Conservation (phyloP, 140 eudicot species). For the Flaveria floridana region DNA sequence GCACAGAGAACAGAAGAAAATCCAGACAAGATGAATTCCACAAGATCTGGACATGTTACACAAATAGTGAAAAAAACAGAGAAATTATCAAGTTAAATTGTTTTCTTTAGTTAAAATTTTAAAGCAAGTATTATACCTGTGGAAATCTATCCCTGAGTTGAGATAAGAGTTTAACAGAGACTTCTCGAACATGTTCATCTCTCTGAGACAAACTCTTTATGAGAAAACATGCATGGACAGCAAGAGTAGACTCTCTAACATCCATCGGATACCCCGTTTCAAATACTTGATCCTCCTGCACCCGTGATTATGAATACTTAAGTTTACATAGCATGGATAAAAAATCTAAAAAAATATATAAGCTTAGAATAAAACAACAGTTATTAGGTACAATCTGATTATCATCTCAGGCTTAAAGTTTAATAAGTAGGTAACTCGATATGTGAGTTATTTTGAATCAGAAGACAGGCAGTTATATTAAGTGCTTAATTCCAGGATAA, state of each 20-base stretch:
- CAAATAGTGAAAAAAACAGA: neutral
- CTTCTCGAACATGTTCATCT: conserved; percentile 88
- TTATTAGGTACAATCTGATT: neutral
- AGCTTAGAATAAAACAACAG: conserved; percentile 1
- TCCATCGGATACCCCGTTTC: conserved; percentile 82
- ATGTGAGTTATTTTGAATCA: neutral
- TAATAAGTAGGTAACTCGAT: neutral
- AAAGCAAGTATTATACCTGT: conserved; percentile 54
- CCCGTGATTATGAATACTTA: conserved; percentile 6
- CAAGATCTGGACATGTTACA: conserved; percentile 61
- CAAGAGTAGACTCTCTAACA: conserved; percentile 68
- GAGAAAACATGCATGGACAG: conserved; percentile 82
- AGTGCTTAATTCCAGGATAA: neutral
- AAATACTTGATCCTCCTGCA: conserved; percentile 77
- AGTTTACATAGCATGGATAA: neutral
- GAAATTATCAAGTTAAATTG: neutral
- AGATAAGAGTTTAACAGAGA: conserved; percentile 71
- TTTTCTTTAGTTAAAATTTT: neutral
- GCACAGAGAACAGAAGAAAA: conserved; percentile 75
- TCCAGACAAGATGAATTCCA: conserved; percentile 94
- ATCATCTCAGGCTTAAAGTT: neutral
- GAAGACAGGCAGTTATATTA: neutral
- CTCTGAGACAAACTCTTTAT: conserved; percentile 84
- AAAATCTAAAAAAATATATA: neutral
- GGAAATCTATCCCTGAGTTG: conserved; percentile 88